Evolutionary conservation across 2,329 filamentous ascomycete species (phyloP), one percentile per base, ranked within the genome.

Genomic region (Clarireedia monteithiana): DNA sequence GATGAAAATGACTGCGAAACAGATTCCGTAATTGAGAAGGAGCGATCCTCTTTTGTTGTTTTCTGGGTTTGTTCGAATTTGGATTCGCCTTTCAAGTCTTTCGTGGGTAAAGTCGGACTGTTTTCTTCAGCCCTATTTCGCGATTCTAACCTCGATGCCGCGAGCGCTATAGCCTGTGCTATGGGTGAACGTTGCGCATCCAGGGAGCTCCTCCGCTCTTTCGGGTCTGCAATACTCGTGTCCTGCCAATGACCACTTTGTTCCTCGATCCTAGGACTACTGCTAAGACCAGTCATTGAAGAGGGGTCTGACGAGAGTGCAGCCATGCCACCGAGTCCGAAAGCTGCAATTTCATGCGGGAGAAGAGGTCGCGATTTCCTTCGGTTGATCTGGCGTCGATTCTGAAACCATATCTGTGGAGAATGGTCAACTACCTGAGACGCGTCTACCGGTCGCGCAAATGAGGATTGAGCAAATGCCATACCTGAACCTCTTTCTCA

Each of bases 331-430:
- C 80, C 75, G 67, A 80, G 77, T 66, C 79, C 72, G 63, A 84
- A 73, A 57, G 80, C 79, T 60, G 79, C 83, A 54, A 92, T 80
- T 69, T 94, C 89, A 70, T 91, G 84, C 9, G 86, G 82, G 27
- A 89, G 82, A 39, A 95, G 78, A 48, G 91, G 91, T 64, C 89
- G 86, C 55, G 89, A 90, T 75, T 92, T 95, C 63, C 92, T 83
- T 65, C 92, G 83, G 70, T 95, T 89, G 72, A 95, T 96, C 71
- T 97, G 92, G 62, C 92, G 82, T 67, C 91, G 84, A 68, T 96
- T 96, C 68, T 96, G 92, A 73, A 96, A 96, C 92, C 92, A 97
- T 65, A 96, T 96, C 92, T 96, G 38, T 36, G 30, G n/a, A 9
- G 2, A 48, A 14, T 15, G 14, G 7, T 39, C 24, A 30, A 40